Base-by-base conservation (phyloP, 1,284 basidiomycete species). In the Rhodotorula sp. region DNA sequence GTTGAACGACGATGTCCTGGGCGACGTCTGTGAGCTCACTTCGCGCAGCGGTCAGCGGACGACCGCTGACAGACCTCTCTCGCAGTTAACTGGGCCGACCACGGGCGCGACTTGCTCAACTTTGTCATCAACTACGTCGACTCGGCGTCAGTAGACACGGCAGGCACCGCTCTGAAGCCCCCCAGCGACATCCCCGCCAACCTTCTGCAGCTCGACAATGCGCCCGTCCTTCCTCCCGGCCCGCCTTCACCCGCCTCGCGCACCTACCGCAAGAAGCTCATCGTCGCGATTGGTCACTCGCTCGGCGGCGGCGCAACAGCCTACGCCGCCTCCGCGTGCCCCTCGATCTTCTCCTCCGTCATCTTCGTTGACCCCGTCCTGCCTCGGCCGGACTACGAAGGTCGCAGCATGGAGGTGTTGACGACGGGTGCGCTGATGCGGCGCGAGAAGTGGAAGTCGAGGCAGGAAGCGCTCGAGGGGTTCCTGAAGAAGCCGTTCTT, bases 341-440 rank as follows among this genome's bases (percentile, higher is more conserved):
- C 92, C 0, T 81, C 82, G 1, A 81, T 94, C 15, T 92, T 94
- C 80, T 83, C 87, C 24, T 85, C 86, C 0, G 80, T 95, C 46
- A 82, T 92, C 56, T 84, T 94, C 16, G 81, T 94, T 34, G 94
- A 97, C 78, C 92, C 94, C 0, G 84, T 91, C 64, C 85, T 92
- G 48, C 72, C 82, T 7, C 81, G 81, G 69, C 31, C 62, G 37
- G 52, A 70, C 52, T 40, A 28, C 46, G 54, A 47, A 16, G 46
- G 46, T 40, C 28, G 66, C 79, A 83, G 50, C 72, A 69, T 70
- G 78, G 56, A 68, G 75, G 30, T 15, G 2, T 58, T 75, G 20
- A 66, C 72, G 28, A 53, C 40, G 8, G 73, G 73, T 4, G 76
- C 76, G 16, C 51, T 77, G 10, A 63, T 69, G 11, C 51, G 76